Evolutionary conservation across 495 filamentous ascomycete genomes (phyloP), one percentile per base, ranked within the genome.

Genomic region (Opeltia flavorubescens): DNA sequence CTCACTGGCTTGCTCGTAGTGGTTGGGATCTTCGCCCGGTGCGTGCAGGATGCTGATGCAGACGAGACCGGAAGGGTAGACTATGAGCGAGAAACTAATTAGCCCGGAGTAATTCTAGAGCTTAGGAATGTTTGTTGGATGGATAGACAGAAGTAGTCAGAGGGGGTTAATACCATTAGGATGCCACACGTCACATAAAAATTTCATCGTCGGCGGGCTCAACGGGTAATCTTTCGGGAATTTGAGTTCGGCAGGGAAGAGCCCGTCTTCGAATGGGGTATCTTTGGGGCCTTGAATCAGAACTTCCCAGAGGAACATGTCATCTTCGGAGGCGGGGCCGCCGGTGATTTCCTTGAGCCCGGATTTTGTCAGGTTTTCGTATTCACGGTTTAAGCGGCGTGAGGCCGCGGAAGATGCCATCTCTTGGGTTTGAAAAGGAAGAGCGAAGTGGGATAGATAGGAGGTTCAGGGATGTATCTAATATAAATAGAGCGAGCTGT

Each of bases 31-130:
- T 61, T 99, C 93, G 53, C 88, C 89, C n/a, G 91, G 91, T 4
- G 93, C 82, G 66, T 99, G 91, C 8, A 99, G 78, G 69, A 99
- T 99, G 12, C 84, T 91, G 50, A 99, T 99, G 66, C 91, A 99
- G 49, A 99, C 91, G 17, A 81, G 69, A 49, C 91, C 91, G 59
- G 79, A 85, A 28, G 84, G 75, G 59, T 98, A 98, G 26, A 98
- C 91, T 96, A 57, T 43, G 23, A 13, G n/a, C n/a, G n/a, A n/a
- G n/a, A n/a, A n/a, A n/a, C n/a, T n/a, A n/a, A n/a, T n/a, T n/a
- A n/a, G n/a, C n/a, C n/a, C n/a, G n/a, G n/a, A n/a, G n/a, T n/a
- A 6, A 15, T 17, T 40, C 7, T 40, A 40, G n/a, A 7, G n/a
- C 6, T 24, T 6, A 24, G 8, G 8, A 40, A 8, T 15, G 17